Evolutionary conservation across 805 yeast genomes (phyloP), one percentile per base, ranked within the genome.

Genomic region (Danielia oregonensis): DNA sequence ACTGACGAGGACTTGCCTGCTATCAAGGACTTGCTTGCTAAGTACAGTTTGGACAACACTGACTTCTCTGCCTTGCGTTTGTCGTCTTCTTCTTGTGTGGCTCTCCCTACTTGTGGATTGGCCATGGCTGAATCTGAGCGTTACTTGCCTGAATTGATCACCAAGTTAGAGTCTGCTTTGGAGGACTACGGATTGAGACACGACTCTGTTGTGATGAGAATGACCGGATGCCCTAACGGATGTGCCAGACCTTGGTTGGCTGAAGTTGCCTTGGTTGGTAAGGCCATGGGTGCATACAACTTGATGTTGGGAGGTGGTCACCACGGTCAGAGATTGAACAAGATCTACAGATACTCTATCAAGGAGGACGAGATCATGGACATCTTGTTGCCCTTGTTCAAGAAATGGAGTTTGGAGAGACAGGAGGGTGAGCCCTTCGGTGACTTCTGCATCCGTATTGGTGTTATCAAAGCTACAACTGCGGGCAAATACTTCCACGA

Each of bases 51-150:
- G 44, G 96, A 87, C 58, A 88, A 87, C 65, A 72, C 88, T 33
- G 74, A 79, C 46, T 84, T 80, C 63, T 80, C 94, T 36, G 94
- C 84, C 3, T 70, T 91, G 54, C 79, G 97, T 61, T 72, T 87
- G 39, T 82, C 95, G 7, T 86, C 96, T 6, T 88, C 95, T 17
- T 95, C 97, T 0, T 91, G 97, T 76, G 97, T 91, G 39, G 97
- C 96, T 2, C 81, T 91, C 76, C 97, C 97, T 48, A 91, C 97
- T 1, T 91, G 97, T 78, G 97, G 97, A 49, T 76, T 91, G 55
- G 97, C 97, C 13, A 88, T 91, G 97, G 97, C 97, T 22, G 97
- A 91, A 67, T 83, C 95, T 36, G 97, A 91, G 69, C 80, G 97
- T 57, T 82, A 81, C 58, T 71, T 91, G 52, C 97, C 97, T 6